Base-by-base conservation (phyloP, 768 basidiomycete genomes). In the Pulveroboletus sp. region DNA sequence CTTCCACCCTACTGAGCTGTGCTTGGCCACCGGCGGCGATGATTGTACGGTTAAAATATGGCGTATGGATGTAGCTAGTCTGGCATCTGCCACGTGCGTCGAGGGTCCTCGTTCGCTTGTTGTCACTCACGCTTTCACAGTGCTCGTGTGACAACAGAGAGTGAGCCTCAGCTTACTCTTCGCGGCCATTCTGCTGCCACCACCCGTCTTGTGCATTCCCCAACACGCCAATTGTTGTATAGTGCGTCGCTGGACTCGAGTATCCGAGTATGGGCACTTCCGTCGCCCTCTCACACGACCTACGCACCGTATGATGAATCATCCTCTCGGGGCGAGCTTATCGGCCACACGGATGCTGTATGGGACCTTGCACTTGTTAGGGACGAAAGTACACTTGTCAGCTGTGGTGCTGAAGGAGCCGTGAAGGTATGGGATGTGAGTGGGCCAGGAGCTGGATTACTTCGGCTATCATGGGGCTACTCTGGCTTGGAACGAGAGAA, bases 41-140 rank as follows among this genome's bases (percentile, higher is more conserved):
- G 96, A 99, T 64, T 89, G 82, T 65, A 93, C 92, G 7, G 85
- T 98, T 47, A 99, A 99, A 69, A 80, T 97, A 46, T 99, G 96
- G 96, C 79, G 90, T 49, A 80, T 92, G 73, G 90, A 95, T 57
- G 78, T 86, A 14, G 73, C 82, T 36, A 76, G 80, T 57, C 73
- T 93, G 51, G 77, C 89, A 28, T 86, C 86, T 38, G 82, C 83
- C 49, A 78, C 79, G 91, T 93, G 72, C 65, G 90, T 81, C 38
- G 0, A 46, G 53, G 35, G 45, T 48, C 60, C 51, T 40, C 31
- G 31, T 42, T 46, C 3, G 0, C 15, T 39, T 6, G 8, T 43
- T 17, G 15, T 43, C 27, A 32, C 51, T 61, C 30, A 57, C 38
- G 5, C 28, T 44, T 48, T 51, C 49, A 21, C 56, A 89, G 87